Evolutionary conservation across 23 red algal genomes (phyloP).

Genomic region (Agarophyton chilense): DNA sequence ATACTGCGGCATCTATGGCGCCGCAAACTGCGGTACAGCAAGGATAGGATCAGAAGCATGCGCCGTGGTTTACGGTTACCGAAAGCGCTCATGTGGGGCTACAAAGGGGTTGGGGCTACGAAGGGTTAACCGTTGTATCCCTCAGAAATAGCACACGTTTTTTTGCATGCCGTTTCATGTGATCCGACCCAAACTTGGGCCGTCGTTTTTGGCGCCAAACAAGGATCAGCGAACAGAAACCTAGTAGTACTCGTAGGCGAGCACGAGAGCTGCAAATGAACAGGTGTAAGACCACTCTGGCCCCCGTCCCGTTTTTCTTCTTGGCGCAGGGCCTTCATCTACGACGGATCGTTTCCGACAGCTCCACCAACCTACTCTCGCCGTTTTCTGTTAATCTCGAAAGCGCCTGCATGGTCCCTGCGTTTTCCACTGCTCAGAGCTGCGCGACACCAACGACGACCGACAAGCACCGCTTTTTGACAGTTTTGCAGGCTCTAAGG

Average conservation of each 20-base stretch:
- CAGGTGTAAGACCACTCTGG: slow-evolving; percentile 12
- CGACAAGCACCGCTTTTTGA: background rate
- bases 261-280: background rate
- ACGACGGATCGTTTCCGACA: background rate
- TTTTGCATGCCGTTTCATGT: too few relatives aligned
- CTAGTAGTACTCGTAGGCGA: background rate
- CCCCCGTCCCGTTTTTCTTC: background rate
- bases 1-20: background rate
- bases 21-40: background rate
- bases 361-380: background rate
- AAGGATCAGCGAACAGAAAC: background rate
- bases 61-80: background rate
- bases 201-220: slow-evolving; percentile 21
- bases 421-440: background rate
- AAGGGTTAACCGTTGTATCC: too few relatives aligned
- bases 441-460: background rate
- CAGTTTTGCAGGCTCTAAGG: background rate
- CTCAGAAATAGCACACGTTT: too few relatives aligned
- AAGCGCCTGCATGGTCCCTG: background rate
- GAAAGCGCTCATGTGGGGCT: background rate
- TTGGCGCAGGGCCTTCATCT: background rate
- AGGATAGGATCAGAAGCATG: background rate
- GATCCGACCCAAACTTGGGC: background rate
- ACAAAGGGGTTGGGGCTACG: background rate
- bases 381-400: background rate